Base-by-base conservation (phyloP, 345 rosid species). In the Eucalyptus dawsonii region DNA sequence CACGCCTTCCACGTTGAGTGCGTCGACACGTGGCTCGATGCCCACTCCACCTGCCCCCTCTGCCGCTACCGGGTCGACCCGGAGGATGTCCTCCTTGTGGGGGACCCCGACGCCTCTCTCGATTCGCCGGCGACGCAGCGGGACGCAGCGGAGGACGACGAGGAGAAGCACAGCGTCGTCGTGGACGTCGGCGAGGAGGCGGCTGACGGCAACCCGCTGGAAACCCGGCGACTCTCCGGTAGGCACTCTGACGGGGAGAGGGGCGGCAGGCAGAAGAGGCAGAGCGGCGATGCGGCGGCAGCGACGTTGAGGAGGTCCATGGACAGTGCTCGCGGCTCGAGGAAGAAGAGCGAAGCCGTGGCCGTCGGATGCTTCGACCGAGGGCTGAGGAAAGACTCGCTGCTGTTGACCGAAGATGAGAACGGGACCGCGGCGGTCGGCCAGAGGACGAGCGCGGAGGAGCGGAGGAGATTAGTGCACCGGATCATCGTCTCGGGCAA, bases 1-100 rank as follows among this genome's bases (percentile, higher is more conserved):
- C 99, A 97, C 89, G 99, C 98, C 4, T 97, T 97, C 90, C 99
- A 97, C 89, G 97, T 96, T 54, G 99, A 97, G 87, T 96, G 99
- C 87, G 97, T 97, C 42, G 99, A 96, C 89, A 96, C 98, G 45
- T 97, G 99, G 99, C 99, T 97, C 21, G 99, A 97, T 88, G 97
- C 95, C 5, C 99, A 96, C 86, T 97, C 99, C 49, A 96, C 99
- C 25, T 97, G 99, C 87, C 99, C 99, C 58, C 98, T 97, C 51
- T 97, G 99, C 89, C 96, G 99, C 44, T 93, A 92, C 94, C 95
- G 97, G 58, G 99, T 97, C 87, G 96, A 97, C 92, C 98, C 98
- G 12, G 99, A 97, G 92, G 99, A 97, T 88, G 90, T 97, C 53
- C 96, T 96, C 90, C 94, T 51, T 92, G 91, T 37, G 94, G 92